Base-by-base conservation (phyloP, 1,139 yeast genomes). In the Scheffersomyces parashehatae region DNA sequence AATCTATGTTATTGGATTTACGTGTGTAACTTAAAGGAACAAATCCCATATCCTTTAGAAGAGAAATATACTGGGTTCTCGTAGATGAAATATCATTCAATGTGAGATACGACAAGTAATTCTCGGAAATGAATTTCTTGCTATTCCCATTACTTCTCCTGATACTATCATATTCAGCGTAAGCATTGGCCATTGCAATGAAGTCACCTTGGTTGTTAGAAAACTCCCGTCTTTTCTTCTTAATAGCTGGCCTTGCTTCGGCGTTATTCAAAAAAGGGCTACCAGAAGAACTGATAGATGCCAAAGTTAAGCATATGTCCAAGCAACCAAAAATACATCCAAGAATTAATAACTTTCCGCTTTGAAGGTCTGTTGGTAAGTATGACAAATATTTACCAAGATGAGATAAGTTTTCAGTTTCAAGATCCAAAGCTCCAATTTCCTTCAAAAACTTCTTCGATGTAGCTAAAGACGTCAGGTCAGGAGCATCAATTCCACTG, bases 311-410 rank as follows among this genome's bases (percentile, higher is more conserved):
- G 45, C 93, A 85, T 29, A 77, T 67, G 36, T 87, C 91, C n/a
- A 89, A 66, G 55, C 95, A 86, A 0, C 95, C 95, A 62, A 91
- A 88, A 10, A 90, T 77, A 37, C 95, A 81, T 1, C 96, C 89
- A 47, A 82, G 77, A 28, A 91, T 81, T 39, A 93, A 68, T 39
- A 91, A 64, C 57, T 93, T 93, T 5, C 96, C 97, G 45, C 90
- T 85, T 46, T 81, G 83, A 38, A 93, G 77, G 62, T 93, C 98
- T 8, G 96, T 80, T 0, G 98, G 98, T 46, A 93, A 70, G 55
- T 83, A 70, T 0, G 97, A 85, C 36, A 91, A 71, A 56, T 85
- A 90, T 43, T 73, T 77, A n/a, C 99, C 99, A 35, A 93, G 67
- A 41, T 86, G 79, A 0, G 98, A 85, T 37, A 93, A 68, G 2